Evolutionary conservation across 768 basidiomycete species (phyloP), one percentile per base, ranked within the genome.

Genomic region (Coprinellus aureogranulatus): DNA sequence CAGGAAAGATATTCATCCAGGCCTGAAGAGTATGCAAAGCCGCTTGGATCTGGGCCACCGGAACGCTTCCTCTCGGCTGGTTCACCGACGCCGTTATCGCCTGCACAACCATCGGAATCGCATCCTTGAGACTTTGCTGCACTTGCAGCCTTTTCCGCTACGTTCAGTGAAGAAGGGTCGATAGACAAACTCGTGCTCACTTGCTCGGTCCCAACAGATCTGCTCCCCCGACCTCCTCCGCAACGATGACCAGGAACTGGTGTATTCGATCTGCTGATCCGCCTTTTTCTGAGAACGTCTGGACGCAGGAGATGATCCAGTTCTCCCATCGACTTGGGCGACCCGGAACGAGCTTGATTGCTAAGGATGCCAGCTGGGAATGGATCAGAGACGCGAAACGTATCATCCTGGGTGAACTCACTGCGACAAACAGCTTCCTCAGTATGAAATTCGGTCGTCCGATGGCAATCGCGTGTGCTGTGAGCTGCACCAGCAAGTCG

Each of bases 381-480:
- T 41, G 27, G 42, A 47, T 58, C 39, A 58, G 45, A n/a, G n/a
- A 26, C 49, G 16, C n/a, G 20, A 28, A 57, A 40, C 60, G 55
- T 51, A 40, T 30, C 51, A 18, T 58, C 55, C 34, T 55, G 47
- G 39, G 55, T 64, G 12, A 22, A 60, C 88, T 68, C 74, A 95
- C 92, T 50, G 91, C 86, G 23, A 94, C 91, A 68, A 90, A 97
- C 18, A 95, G 74, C 67, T 95, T 97, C 54, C 92, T 84, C 30
- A 93, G 79, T 58, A 92, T 90, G 61, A 92, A 79, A 61, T 85
- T 88, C 65, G 76, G 81, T 54, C 78, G 81, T 6, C 84, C 78
- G 22, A 80, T 76, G 14, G 78, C 70, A 42, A 89, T 80, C 2
- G 89, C 82, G 57, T 85, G 83, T 1, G 82, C 82, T 2, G 90